Percentiles rank a stretch among this genome's conserved stretches.
phyloP scores from a whole-genome alignment of 768 basidiomycete species.

The Jaapia argillacea region DNA sequence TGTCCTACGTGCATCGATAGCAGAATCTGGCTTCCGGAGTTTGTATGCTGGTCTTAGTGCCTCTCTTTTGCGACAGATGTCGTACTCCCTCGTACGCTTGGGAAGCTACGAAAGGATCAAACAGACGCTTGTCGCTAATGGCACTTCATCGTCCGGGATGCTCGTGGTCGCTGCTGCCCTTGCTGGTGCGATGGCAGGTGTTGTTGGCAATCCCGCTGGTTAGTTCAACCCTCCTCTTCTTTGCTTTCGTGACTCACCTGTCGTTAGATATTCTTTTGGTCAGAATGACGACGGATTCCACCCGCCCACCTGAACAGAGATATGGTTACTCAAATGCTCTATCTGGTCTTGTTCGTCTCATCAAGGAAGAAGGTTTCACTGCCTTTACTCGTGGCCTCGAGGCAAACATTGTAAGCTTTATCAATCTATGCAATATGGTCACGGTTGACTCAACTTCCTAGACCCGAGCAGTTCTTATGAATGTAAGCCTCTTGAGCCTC shows the following conservation, averaged over 20 bases:
- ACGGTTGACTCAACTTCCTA: conserved; percentile 13
- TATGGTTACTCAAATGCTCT: conserved; percentile 78
- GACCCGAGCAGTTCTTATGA: conserved; percentile 65
- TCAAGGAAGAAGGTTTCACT: conserved; percentile 57
- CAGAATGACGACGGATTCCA: conserved; percentile 82
- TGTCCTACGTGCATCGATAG: conserved; percentile 55
- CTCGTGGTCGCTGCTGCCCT: conserved; percentile 56
- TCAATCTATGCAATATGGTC: conserved; percentile 2
- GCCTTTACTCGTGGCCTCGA: conserved; percentile 68
- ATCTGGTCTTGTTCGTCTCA: conserved; percentile 54
- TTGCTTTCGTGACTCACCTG: neutral
- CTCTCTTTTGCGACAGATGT: conserved; percentile 82
- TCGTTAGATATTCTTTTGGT: conserved; percentile 59
- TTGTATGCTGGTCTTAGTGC: conserved; percentile 78
- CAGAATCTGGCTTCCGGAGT: conserved; percentile 59
- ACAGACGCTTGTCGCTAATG: conserved; percentile 35
- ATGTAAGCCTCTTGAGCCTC: conserved; percentile 34
- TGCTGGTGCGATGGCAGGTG: conserved; percentile 73
- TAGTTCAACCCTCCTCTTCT: conserved; percentile 11
- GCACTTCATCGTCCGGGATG: conserved; percentile 40
- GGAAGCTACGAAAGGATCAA: conserved; percentile 80
- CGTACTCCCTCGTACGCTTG: conserved; percentile 79
- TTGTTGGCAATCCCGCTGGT: conserved; percentile 82
- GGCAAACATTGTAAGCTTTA: conserved; percentile 56
- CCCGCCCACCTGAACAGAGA: conserved; percentile 61